A percentile compares a stretch with the other conserved stretches of the same genome.
Conservation (phyloP, 2,329 filamentous ascomycete species). For the Penicillium brasilianum region DNA sequence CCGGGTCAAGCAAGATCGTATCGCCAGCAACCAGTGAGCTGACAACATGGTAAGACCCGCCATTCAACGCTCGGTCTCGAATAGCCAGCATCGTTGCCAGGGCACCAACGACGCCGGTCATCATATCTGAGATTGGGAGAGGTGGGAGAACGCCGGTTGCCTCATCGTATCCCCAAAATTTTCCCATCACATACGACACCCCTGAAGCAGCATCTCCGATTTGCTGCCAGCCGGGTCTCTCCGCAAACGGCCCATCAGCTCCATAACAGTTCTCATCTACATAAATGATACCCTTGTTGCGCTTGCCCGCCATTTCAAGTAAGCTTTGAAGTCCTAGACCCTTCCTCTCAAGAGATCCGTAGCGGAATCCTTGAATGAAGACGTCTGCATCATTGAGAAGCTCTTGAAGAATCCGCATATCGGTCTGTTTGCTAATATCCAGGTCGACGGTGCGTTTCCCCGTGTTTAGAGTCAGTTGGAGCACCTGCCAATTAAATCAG, state of each 20-base stretch:
- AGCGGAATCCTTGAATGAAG: conserved; percentile 60
- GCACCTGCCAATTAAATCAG: conserved; percentile 13
- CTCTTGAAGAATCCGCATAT: conserved; percentile 46
- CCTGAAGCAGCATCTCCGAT: conserved; percentile 54
- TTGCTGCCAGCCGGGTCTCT: conserved; percentile 58
- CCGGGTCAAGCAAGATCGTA: conserved; percentile 5
- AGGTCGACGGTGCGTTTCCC: conserved; percentile 41
- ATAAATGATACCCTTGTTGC: conserved; percentile 53
- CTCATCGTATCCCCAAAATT: conserved; percentile 34
- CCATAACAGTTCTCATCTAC: conserved; percentile 59
- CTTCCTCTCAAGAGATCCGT: conserved; percentile 45
- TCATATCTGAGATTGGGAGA: conserved; percentile 33
- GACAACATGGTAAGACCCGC: conserved; percentile 31
- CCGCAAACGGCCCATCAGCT: conserved; percentile 51
- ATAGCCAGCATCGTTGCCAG: conserved; percentile 23
- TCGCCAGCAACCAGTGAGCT: conserved; percentile 21
- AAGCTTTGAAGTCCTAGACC: conserved; percentile 46
- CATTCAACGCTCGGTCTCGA: conserved; percentile 24
- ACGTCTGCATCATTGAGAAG: conserved; percentile 58
- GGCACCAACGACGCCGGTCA: conserved; percentile 28
- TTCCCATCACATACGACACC: conserved; percentile 45
- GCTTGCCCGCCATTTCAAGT: conserved; percentile 45
- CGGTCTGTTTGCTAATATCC: conserved; percentile 53
- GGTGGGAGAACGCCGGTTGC: conserved; percentile 27
- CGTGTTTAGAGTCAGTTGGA: conserved; percentile 32